These are phyloP conservation scores for Leishmania turanica DNA, from an alignment of 208 protist species.

Conservation along the genomic window DNA sequence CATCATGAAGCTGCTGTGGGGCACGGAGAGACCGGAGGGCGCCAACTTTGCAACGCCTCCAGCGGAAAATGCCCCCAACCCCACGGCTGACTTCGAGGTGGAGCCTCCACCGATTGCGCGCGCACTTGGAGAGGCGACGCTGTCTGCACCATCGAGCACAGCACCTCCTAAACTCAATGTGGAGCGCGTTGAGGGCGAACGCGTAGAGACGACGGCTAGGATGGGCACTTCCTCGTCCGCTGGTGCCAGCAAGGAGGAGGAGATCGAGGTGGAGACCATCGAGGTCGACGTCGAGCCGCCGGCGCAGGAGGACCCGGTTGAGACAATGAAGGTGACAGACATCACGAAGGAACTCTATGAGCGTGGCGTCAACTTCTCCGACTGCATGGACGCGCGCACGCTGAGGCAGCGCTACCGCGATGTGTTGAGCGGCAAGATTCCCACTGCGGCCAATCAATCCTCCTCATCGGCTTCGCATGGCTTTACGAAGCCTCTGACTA, in stretches of 20 bases:
- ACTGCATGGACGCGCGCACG: constrained; percentile 84
- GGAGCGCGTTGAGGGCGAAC: constrained; percentile 81
- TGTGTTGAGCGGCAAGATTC: constrained; percentile 67
- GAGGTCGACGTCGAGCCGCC: constrained; percentile 79
- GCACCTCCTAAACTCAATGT: constrained; percentile 16
- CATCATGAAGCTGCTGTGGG: constrained; percentile 84
- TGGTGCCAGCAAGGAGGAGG: constrained; percentile 36
- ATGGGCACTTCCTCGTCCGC: not conserved
- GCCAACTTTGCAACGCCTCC: constrained; percentile 69
- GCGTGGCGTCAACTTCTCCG: constrained; percentile 86
- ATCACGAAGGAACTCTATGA: constrained; percentile 92
- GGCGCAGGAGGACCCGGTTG: constrained; percentile 41
- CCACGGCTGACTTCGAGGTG: constrained; percentile 57
- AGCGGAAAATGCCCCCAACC: constrained; percentile 9
- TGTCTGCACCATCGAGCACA: not conserved
- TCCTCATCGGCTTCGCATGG: not conserved
- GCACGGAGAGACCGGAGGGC: constrained; percentile 62
- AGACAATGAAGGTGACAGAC: constrained; percentile 86
- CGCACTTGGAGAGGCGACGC: constrained; percentile 39
- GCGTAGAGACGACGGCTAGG: constrained; percentile 26
- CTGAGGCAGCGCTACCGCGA: constrained; percentile 88
- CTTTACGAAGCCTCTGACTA: constrained; percentile 38
- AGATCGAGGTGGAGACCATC: constrained; percentile 87
- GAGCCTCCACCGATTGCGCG: constrained; percentile 70
- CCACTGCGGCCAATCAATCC: constrained; percentile 4